Conservation (phyloP, 1,284 basidiomycete genomes). For the Caloboletus inedulis region DNA sequence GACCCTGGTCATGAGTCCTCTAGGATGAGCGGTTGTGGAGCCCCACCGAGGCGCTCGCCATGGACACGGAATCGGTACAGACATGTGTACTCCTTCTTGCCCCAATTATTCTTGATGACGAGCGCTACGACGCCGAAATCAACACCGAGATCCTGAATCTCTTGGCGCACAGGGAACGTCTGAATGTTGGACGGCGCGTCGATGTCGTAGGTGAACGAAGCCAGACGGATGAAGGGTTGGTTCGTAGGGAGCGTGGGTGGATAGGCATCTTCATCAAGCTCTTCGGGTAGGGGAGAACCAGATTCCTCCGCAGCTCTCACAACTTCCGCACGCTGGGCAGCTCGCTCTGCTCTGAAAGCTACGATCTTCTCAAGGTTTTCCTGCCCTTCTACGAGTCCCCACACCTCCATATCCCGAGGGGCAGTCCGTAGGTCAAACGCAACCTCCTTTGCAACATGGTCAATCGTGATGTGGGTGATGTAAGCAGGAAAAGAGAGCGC, state of each 20-base stretch:
- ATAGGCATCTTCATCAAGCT: slow-evolving; percentile 38
- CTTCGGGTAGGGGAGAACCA: slow-evolving; percentile 37
- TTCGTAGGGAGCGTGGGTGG: slow-evolving; percentile 52
- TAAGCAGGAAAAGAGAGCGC: slow-evolving; percentile 66
- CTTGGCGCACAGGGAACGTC: slow-evolving; percentile 76
- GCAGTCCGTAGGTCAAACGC: slow-evolving; percentile 79
- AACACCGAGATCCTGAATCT: slow-evolving; percentile 65
- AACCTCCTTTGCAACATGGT: slow-evolving; percentile 80
- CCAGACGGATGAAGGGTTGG: slow-evolving; percentile 68
- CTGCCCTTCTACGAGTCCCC: slow-evolving; percentile 78
- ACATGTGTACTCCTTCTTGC: slow-evolving; percentile 80
- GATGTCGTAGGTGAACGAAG: slow-evolving; percentile 79
- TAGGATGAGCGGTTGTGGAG: slow-evolving; percentile 16
- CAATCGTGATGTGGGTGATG: slow-evolving; percentile 80
- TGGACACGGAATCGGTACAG: slow-evolving; percentile 85
- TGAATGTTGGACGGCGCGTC: slow-evolving; percentile 69
- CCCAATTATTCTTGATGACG: slow-evolving; percentile 83
- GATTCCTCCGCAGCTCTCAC: slow-evolving; percentile 39
- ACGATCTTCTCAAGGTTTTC: slow-evolving; percentile 64
- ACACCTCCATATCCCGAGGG: slow-evolving; percentile 84
- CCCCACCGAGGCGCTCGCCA: slow-evolving; percentile 45
- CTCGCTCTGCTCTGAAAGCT: slow-evolving; percentile 47
- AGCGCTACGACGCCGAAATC: slow-evolving; percentile 82
- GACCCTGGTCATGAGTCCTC: slow-evolving; percentile 20
- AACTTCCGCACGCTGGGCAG: slow-evolving; percentile 30